phyloP scores from a whole-genome alignment of 148 eudicot genomes.

The Rhododendron vialii region DNA sequence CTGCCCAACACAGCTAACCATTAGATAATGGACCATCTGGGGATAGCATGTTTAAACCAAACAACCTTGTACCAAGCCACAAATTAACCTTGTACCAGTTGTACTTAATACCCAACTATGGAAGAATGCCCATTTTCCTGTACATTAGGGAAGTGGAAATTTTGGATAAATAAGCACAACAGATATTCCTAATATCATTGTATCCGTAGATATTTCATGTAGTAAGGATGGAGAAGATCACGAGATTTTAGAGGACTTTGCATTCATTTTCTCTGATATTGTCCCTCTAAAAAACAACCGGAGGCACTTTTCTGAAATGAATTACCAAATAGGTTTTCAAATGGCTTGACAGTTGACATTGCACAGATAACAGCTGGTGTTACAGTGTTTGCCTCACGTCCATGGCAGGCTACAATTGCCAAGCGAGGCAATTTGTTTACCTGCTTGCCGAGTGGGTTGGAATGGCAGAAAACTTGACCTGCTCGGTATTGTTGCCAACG shows the following conservation, averaged over 20 bases:
- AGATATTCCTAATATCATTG: not conserved
- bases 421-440: too few relatives aligned
- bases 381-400: too few relatives aligned
- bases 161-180: not conserved
- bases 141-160: not conserved
- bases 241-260: not conserved
- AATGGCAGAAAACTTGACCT: too few relatives aligned
- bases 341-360: not conserved
- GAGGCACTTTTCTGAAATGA: not conserved
- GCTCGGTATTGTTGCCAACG: too few relatives aligned
- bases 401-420: too few relatives aligned
- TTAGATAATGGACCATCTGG: too few relatives aligned
- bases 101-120: slow-evolving; percentile 83
- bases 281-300: not conserved
- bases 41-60: too few relatives aligned
- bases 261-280: not conserved
- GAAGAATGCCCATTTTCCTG: slow-evolving; percentile 91
- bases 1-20: too few relatives aligned
- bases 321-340: not conserved
- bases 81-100: too few relatives aligned
- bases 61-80: too few relatives aligned
- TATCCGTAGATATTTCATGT: not conserved
- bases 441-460: too few relatives aligned
- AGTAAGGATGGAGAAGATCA: not conserved
- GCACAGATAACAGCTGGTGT: not conserved